Evolutionary conservation across 352 stramenopile species (phyloP).

Genomic region (Pythium volutum): DNA sequence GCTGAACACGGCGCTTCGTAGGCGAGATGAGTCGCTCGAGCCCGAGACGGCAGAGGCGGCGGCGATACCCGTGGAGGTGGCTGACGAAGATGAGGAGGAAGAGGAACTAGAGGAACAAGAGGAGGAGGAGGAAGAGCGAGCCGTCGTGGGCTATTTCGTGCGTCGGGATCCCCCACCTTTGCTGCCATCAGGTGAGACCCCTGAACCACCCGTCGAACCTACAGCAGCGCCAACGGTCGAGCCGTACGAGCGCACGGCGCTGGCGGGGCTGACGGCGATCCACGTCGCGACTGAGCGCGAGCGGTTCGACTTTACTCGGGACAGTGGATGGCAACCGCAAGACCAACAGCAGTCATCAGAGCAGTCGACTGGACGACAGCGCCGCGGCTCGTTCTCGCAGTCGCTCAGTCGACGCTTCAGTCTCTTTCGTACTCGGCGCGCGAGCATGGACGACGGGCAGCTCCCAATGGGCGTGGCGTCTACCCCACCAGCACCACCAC

Average conservation of each 20-base stretch:
- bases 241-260: slow-evolving; percentile 10
- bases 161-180: background rate
- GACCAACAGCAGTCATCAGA: background rate
- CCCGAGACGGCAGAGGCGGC: background rate
- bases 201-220: background rate
- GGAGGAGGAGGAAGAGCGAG: slow-evolving; percentile 7
- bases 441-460: background rate
- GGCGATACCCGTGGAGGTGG: background rate
- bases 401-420: slow-evolving; percentile 14
- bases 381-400: slow-evolving; percentile 1
- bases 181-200: background rate
- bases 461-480: background rate
- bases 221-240: background rate
- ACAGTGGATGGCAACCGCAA: slow-evolving; percentile 11
- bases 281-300: slow-evolving; percentile 22
- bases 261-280: slow-evolving; percentile 28
- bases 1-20: slow-evolving; percentile 22
- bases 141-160: slow-evolving; percentile 12
- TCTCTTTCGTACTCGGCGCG: slow-evolving; percentile 9
- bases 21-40: slow-evolving; percentile 1
- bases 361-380: background rate
- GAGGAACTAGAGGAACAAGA: background rate
- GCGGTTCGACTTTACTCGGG: slow-evolving; percentile 22
- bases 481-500: background rate
- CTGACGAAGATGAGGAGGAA: background rate